These are phyloP conservation scores for Penicillium chermesinum DNA, from an alignment of 495 filamentous ascomycete species.

Conservation along the genomic window DNA sequence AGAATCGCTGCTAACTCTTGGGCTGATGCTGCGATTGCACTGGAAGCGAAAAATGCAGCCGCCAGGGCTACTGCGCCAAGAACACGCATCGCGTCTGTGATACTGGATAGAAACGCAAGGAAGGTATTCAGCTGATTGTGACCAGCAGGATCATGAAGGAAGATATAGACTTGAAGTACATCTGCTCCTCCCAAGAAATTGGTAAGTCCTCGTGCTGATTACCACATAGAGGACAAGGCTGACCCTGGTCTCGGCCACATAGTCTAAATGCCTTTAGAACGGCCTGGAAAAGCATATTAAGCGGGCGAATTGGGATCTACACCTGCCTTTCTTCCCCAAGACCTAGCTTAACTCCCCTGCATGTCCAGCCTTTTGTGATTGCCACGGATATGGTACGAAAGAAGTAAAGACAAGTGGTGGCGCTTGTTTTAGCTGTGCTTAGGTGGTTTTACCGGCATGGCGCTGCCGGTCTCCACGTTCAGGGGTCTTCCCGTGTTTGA, in stretches of 20 bases:
- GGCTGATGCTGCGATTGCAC: constrained; percentile 6
- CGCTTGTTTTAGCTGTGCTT: too few relatives aligned
- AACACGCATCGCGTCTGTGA: constrained; percentile 9
- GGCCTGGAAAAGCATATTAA: neutral
- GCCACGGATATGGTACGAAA: too few relatives aligned
- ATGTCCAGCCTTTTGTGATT: too few relatives aligned
- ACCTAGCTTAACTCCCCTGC: too few relatives aligned
- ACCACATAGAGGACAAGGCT: neutral
- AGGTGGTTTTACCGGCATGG: too few relatives aligned
- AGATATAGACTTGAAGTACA: neutral
- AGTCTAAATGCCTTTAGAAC: neutral
- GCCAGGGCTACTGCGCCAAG: neutral
- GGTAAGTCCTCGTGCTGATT: neutral
- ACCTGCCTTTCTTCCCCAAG: neutral
- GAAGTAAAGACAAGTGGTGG: too few relatives aligned
- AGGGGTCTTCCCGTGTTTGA: too few relatives aligned
- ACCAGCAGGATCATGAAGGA: neutral
- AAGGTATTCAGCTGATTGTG: too few relatives aligned
- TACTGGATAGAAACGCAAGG: too few relatives aligned
- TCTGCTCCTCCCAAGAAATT: neutral
- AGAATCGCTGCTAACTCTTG: constrained; percentile 7
- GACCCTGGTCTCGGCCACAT: neutral
- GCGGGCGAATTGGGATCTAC: neutral
- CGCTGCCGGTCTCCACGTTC: too few relatives aligned
- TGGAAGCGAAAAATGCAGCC: constrained; percentile 1